Base-by-base conservation (phyloP, 305 asterid species). In the Galium porrigens region DNA sequence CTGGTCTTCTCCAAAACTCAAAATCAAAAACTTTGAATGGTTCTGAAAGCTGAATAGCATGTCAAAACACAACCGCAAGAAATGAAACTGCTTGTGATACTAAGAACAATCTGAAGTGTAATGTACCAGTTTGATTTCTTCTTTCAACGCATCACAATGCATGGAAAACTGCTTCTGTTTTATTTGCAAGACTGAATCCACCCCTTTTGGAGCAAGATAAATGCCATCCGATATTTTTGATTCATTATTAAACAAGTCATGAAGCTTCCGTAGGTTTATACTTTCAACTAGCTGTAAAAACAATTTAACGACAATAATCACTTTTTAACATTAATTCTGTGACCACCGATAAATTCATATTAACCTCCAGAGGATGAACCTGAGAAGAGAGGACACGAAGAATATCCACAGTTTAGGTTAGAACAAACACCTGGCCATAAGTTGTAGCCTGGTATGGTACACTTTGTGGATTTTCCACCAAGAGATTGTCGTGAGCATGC, bases 1-100 rank as follows among this genome's bases (percentile, higher is more conserved):
- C 94, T 41, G 95, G 98, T 77, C 94, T 81, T 84, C 73, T 91
- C 94, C 90, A 91, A 68, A 91, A 91, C 73, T 91, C 98, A 77
- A 91, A 88, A 41, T 86, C 96, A 79, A 88, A 91, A 73, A 88
- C 71, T 83, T 85, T 82, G 83, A 88, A 88, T 60, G 98, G 96
- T 68, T 85, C 95, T 71, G 96, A 88, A 44, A 91, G 86, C 98
- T 88, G 82, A 58, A 80, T 61, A 67, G 58, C 54, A 71, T 54
- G 65, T 64, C 70, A 70, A 36, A 71, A 66, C 63, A 75, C 30
- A 72, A 74, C 64, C 15, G 33, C 17, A 15, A 57, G 22, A 61
- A 37, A 63, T 51, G 36, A 14, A 51, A 22, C 12, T 25, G 36
- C 17, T 70, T 20, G 34, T 41, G 46, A 67, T 39, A 36, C 11